Evolutionary conservation across 2,329 filamentous ascomycete species (phyloP), one percentile per base, ranked within the genome.

Genomic region (Xylariales sp.): DNA sequence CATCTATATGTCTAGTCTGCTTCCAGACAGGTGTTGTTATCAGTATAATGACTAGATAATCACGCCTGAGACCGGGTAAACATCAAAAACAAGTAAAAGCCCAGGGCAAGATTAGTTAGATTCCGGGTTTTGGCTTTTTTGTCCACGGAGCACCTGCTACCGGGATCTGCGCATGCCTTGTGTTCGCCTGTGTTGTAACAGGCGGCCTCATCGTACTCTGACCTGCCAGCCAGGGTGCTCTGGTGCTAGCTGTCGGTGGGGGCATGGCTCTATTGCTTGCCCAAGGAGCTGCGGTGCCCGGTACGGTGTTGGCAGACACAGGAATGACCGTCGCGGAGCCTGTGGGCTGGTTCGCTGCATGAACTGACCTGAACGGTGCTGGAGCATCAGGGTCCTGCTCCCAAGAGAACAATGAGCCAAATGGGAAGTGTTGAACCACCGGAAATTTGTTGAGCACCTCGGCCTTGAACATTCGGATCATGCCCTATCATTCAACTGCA

Each of bases 381-480:
- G 61, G 49, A 2, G 83, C 81, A 38, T 76, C 65, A 0, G 82
- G 82, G 54, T 89, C 83, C 32, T 60, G 63, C 3, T 87, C 80
- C 83, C 85, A 91, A 25, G 75, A 78, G 56, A 91, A 88, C n/a
- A 93, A 66, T 5, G 81, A 84, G 18, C 87, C 87, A 49, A 93
- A 91, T 3, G 75, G 78, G 49, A 93, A 97, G 62, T 98, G 93
- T 63, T 98, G 93, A n/a, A 98, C 88, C 3, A 98, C 93, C 3
- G 93, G 93, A 56, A 96, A 96, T 61, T 98, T 98, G 27, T 86
- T 88, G 12, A 98, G 71, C 4, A 98, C 93, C 66, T 98, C 93
- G 14, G 88, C 93, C 49, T 94, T 89, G 67, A 91, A 98, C 93
- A 98, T 98, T 65, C 97, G 98, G 54, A 98, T 80, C 93, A 98